phyloP scores from a whole-genome alignment of 441 rosid genomes.

The Bocquillonia castaneifolia region DNA sequence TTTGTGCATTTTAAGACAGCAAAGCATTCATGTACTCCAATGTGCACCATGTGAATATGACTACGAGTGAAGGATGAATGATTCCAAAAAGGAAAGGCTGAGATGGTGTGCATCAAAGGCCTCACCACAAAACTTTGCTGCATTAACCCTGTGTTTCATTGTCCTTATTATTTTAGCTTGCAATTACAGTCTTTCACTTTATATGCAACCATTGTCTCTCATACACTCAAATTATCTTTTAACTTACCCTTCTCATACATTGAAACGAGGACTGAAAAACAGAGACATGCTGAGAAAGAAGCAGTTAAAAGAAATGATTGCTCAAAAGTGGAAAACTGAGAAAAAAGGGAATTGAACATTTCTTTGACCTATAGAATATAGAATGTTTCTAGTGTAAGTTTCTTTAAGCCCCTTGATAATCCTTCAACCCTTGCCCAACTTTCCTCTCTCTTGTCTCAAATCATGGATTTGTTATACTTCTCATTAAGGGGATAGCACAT shows the following conservation, averaged over 20 bases:
- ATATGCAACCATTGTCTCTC: conserved; percentile 2
- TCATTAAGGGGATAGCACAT: neutral
- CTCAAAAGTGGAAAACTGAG: neutral
- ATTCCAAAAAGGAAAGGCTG: neutral
- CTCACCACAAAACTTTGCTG: neutral
- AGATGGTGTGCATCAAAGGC: neutral
- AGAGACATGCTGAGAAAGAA: neutral
- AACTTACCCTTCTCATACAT: neutral
- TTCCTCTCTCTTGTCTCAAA: neutral
- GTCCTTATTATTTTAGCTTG: neutral
- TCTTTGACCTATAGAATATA: neutral
- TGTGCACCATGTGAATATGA: neutral
- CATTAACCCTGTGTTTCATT: neutral
- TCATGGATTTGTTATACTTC: neutral
- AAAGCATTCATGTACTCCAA: neutral
- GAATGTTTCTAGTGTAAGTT: neutral
- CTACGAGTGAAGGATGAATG: neutral
- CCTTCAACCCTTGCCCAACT: neutral
- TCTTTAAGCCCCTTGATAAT: neutral
- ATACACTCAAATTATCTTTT: neutral
- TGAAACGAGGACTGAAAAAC: neutral
- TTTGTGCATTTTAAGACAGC: neutral
- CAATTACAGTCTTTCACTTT: neutral
- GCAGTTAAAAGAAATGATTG: neutral
- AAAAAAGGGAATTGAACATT: neutral